Percentiles rank a stretch among this genome's conserved stretches.
Conservation (phyloP, 805 yeast genomes). For the Yamadazyma olivae region DNA sequence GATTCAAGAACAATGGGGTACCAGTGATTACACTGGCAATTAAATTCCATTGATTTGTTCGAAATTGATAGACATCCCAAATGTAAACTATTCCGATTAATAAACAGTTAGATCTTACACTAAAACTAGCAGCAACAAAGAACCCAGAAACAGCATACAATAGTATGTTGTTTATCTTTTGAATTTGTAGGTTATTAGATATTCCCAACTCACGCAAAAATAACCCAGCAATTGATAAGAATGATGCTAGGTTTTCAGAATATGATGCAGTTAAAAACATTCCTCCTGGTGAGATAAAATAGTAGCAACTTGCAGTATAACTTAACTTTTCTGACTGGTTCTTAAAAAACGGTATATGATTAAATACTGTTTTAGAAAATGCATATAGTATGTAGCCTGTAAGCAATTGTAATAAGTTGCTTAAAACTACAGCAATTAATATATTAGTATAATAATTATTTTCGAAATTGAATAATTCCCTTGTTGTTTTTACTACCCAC, state of each 20-base stretch:
- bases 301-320: constrained; percentile 39
- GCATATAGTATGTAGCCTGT: constrained; percentile 48
- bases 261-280: constrained; percentile 72
- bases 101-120: constrained; percentile 74
- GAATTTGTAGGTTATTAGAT: constrained; percentile 10
- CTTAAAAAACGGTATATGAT: constrained; percentile 14
- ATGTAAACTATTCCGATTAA: constrained; percentile 67
- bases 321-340: constrained; percentile 17
- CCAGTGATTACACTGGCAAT: constrained; percentile 46
- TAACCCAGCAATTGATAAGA: constrained; percentile 57
- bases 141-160: constrained; percentile 49
- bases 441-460: constrained; percentile 44
- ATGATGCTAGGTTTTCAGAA: constrained; percentile 70
- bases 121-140: constrained; percentile 52
- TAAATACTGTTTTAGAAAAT: constrained; percentile 41
- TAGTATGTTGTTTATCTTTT: constrained; percentile 1
- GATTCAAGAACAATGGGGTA: constrained; percentile 41
- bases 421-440: constrained; percentile 44
- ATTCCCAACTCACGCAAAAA: constrained; percentile 42
- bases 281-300: constrained; percentile 73
- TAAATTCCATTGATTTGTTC: constrained; percentile 24
- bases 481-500: constrained; percentile 34
- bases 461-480: constrained; percentile 8
- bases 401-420: constrained; percentile 51
- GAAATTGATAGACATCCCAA: constrained; percentile 45